Base-by-base conservation (phyloP, 2,329 filamentous ascomycete species). In the Macrophomina phaseolina region DNA sequence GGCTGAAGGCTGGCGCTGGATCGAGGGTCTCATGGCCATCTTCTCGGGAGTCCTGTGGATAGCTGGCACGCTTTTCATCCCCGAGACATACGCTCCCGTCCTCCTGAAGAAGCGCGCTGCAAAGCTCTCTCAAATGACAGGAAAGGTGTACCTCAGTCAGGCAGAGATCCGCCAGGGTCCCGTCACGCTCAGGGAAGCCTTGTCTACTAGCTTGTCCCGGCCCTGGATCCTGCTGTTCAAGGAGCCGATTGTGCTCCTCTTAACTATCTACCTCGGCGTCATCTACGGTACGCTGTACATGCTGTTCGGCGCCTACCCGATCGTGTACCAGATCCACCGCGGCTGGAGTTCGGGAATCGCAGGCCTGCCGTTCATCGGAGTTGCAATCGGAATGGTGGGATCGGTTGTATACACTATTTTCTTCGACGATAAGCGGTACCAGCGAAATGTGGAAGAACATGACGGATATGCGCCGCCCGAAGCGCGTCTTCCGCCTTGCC, bases 141-240 rank as follows among this genome's bases (percentile, higher is more conserved):
- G 83, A n/a, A 82, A 84, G 73, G 78, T 83, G 4, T 89, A 89
- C 76, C 78, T 82, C n/a, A 63, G 56, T 42, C 52, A 75, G 46
- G 73, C 69, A 23, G 77, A 79, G 66, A 73, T 83, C 73, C 74
- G 80, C 18, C 77, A 80, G 56, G 82, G 82, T 34, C 79, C 77
- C 46, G 73, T 80, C 32, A 79, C 79, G 4, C 70, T 86, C n/a
- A 73, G 73, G 7, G 75, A 82, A 64, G 83, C 85, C 46, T 85
- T 90, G 74, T 82, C 82, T 65, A 82, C 84, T 2, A 84, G 86
- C 4, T 80, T 91, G n/a, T 81, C 84, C 60, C 83, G 90, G 3
- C 90, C 90, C 1, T 90, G 89, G 88, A 80, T 89, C 53, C 83
- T 92, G 63, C 83, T 92, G 7, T 89, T 92, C 81, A 80, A 81